These are phyloP conservation scores for Xerocomus amazonicus DNA, from an alignment of 1,284 basidiomycete species.

Conservation along the genomic window DNA sequence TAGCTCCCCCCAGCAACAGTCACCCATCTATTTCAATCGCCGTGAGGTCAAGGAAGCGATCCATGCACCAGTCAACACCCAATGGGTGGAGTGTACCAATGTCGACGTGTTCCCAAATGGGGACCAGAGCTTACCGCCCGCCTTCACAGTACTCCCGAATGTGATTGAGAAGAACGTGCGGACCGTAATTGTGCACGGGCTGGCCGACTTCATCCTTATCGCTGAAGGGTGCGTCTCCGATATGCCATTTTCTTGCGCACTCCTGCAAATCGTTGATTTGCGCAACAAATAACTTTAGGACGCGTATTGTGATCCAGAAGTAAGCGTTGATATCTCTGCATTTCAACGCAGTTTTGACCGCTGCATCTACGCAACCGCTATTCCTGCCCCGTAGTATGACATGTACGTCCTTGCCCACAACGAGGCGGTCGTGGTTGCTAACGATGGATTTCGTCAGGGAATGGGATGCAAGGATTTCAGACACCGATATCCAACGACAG, in stretches of 20 bases:
- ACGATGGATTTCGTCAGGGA: constrained; percentile 40
- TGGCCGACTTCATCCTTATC: constrained; percentile 69
- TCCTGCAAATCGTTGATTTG: background rate
- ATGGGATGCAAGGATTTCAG: constrained; percentile 68
- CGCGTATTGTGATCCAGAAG: constrained; percentile 66
- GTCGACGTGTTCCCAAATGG: constrained; percentile 57
- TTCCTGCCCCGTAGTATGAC: background rate
- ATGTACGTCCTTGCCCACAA: background rate
- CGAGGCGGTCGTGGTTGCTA: background rate
- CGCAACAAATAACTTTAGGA: constrained; percentile 32
- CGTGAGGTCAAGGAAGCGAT: constrained; percentile 69
- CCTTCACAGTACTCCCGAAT: constrained; percentile 61
- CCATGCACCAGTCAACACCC: constrained; percentile 60
- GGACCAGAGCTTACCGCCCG: constrained; percentile 59
- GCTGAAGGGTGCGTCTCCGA: constrained; percentile 56
- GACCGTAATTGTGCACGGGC: constrained; percentile 67
- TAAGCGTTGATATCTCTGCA: constrained; percentile 32
- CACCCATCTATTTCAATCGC: constrained; percentile 65
- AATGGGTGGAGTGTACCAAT: constrained; percentile 64
- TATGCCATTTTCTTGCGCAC: background rate
- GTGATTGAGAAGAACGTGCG: constrained; percentile 74
- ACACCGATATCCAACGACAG: constrained; percentile 60
- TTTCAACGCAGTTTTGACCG: background rate
- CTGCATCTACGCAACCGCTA: background rate
- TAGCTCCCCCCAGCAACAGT: constrained; percentile 50